Base-by-base conservation (phyloP, 2,329 filamentous ascomycete genomes). In the Fusarium fujikuroi region DNA sequence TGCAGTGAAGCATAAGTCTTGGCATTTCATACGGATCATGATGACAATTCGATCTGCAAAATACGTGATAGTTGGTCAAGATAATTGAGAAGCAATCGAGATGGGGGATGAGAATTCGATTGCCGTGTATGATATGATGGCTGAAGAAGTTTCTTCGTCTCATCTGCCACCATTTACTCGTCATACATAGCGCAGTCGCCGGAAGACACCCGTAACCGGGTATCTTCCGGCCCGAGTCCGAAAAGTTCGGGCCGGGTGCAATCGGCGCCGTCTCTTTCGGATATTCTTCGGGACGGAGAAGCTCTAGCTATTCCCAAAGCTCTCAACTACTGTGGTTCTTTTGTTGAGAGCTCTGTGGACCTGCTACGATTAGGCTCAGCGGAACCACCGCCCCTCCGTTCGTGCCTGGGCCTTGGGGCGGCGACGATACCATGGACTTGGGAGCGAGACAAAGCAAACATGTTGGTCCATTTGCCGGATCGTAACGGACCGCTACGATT, bases 361-460 rank as follows among this genome's bases (percentile, higher is more conserved):
- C 67, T 64, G 39, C 11, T 28, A 28, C 18, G 25, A 23, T 66
- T 69, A 58, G 66, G 10, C 28, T 64, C 49, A 57, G 21, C 34
- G 61, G 65, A 28, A 60, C 10, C n/a, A 47, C 19, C 34, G 42
- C 70, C 54, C 23, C 44, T 72, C 63, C 50, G 68, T 49, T 58
- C 50, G 36, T 39, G 47, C 44, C 30, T 74, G 66, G 66, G 34
- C 56, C 58, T 54, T 69, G 50, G 60, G 47, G 52, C 44, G 43
- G 28, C 36, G 39, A 34, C 40, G 40, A 65, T 69, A 67, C 66
- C 61, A 63, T 66, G 53, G 57, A 40, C 58, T 49, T 73, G 56
- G 69, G 53, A 65, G 37, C 30, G 34, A 46, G 56, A 39, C 23
- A 40, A 42, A 70, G 47, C 36, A 52, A 60, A 70, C 37, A 21